These are phyloP conservation scores for Kurtzmaniella quercitrusa DNA, from an alignment of 1,139 yeast species.

Conservation along the genomic window DNA sequence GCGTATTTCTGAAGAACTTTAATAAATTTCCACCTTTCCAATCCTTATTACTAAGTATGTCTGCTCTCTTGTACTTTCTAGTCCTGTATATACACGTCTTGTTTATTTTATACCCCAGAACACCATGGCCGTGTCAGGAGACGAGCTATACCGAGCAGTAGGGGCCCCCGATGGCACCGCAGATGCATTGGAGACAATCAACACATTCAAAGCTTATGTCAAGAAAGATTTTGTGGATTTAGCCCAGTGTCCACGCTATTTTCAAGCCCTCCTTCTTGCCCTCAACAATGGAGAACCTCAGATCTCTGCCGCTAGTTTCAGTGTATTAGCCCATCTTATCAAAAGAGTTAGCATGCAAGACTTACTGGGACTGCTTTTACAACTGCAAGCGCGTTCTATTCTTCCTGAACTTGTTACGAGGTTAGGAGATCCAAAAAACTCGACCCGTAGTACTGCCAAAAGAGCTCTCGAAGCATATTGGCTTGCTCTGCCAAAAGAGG, in stretches of 20 bases:
- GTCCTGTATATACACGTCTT: neutral
- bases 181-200: conserved; percentile 37
- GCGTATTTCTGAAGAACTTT: too few species aligned
- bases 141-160: conserved; percentile 5
- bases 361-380: conserved; percentile 40
- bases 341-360: conserved; percentile 78
- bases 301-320: conserved; percentile 52
- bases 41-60: too few species aligned
- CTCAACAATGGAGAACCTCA: conserved; percentile 36
- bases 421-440: conserved; percentile 45
- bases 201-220: conserved; percentile 61
- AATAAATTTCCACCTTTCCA: too few species aligned
- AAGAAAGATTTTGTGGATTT: conserved; percentile 63
- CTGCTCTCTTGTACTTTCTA: too few species aligned
- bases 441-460: conserved; percentile 44
- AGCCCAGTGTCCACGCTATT: conserved; percentile 48
- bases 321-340: conserved; percentile 69
- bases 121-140: conserved; percentile 7
- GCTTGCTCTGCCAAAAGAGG: conserved; percentile 56
- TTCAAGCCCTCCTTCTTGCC: conserved; percentile 52
- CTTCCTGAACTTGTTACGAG: conserved; percentile 56
- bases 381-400: conserved; percentile 44
- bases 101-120: neutral
- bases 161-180: conserved; percentile 15
- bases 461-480: conserved; percentile 64